A percentile compares a stretch with the other conserved stretches of the same genome.
Evolutionary conservation across 1,284 basidiomycete species (phyloP).

Genomic region (Xanthoconium separans): DNA sequence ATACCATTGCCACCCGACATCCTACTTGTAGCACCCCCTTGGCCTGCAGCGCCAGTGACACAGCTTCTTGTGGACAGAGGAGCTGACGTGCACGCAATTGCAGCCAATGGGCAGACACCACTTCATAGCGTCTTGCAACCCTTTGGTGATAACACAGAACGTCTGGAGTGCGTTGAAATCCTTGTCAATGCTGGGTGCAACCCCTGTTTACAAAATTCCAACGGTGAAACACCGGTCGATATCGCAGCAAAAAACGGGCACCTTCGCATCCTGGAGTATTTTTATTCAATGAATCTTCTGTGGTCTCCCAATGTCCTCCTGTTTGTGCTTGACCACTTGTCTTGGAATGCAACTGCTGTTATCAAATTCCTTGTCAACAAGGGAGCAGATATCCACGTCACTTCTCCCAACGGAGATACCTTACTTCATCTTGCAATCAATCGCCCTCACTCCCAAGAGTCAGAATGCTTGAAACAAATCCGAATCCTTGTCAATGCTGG

Average conservation of each 20-base stretch:
- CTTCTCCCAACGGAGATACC: background rate
- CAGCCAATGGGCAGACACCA: background rate
- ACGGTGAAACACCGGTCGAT: background rate
- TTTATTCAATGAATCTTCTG: background rate
- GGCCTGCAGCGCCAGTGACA: background rate
- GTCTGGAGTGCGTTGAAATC: background rate
- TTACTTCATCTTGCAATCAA: slow-evolving; percentile 4
- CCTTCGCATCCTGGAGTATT: background rate
- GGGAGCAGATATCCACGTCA: background rate
- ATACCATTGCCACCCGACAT: slow-evolving; percentile 6
- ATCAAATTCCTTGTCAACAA: slow-evolving; percentile 9
- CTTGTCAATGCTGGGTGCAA: slow-evolving; percentile 4
- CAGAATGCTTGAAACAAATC: background rate
- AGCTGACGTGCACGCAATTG: background rate
- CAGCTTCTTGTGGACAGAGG: background rate
- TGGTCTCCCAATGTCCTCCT: slow-evolving; percentile 2
- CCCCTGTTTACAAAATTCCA: background rate
- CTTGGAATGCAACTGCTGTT: background rate
- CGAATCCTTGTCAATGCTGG: slow-evolving; percentile 4
- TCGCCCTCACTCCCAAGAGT: background rate
- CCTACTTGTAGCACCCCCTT: background rate
- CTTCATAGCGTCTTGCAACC: background rate
- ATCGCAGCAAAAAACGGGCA: background rate
- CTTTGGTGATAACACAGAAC: accelerated
- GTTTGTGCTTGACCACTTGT: background rate